Percentiles rank a stretch among this genome's conserved stretches.
Evolutionary conservation across 2,329 filamentous ascomycete species (phyloP).

Genomic region (Beauveria sp.): DNA sequence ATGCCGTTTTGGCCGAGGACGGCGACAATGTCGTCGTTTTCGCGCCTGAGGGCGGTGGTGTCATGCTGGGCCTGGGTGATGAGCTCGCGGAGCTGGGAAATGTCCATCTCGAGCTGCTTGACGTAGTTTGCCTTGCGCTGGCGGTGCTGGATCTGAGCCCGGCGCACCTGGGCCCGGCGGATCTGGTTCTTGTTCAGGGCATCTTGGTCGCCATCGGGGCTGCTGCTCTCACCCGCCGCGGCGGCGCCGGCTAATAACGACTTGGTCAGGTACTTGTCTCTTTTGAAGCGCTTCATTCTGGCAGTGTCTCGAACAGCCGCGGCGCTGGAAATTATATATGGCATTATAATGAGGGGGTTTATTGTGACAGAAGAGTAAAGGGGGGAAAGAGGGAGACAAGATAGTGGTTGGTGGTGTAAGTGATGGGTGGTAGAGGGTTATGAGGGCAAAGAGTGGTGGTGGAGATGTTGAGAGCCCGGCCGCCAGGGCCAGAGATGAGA

Average conservation of each 20-base stretch:
- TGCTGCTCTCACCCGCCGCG: not conserved
- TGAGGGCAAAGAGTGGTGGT: not conserved
- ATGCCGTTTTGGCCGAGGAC: constrained; percentile 24
- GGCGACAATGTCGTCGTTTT: constrained; percentile 37
- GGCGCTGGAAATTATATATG: constrained; percentile 9
- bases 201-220: constrained; percentile 14
- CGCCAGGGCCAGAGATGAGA: not conserved
- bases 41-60: constrained; percentile 25
- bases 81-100: constrained; percentile 38
- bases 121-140: constrained; percentile 50
- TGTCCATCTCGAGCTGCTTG: constrained; percentile 45
- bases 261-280: constrained; percentile 5
- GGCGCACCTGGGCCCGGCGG: constrained; percentile 44
- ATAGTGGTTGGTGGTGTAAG: not conserved
- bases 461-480: not conserved
- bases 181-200: constrained; percentile 33
- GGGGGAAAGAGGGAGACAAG: too few relatives aligned
- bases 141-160: constrained; percentile 47
- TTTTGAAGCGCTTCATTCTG: constrained; percentile 8
- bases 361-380: not conserved
- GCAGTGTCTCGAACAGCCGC: constrained; percentile 7
- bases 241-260: not conserved
- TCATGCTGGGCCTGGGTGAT: constrained; percentile 37
- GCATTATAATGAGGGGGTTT: not conserved
- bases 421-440: not conserved